Evolutionary conservation across 169 alveolate genomes (phyloP), one percentile per base, ranked within the genome.

Genomic region (Eimeria praecox): DNA sequence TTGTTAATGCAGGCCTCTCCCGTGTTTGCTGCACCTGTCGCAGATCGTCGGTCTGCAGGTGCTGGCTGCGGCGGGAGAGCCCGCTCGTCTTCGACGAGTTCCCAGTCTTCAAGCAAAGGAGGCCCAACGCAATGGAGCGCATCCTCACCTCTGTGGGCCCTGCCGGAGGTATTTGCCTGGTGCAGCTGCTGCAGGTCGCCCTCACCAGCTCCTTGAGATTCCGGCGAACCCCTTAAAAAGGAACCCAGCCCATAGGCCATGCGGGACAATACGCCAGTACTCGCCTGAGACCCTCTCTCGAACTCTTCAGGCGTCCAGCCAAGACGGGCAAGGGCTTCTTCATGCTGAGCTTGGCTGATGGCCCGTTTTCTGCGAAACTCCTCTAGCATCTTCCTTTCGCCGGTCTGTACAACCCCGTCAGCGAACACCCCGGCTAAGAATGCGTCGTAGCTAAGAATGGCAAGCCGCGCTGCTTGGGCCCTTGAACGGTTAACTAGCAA

Each of bases 251-350:
- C 75, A 56, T 59, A 46, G 42, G 92, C 92, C 56, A 85, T 35
- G 44, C 92, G 75, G 30, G 92, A 85, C 62, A 85, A 59, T 10
- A 85, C 42, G 24, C 92, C 92, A 33, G 92, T 85, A 59, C 80
- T 54, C 62, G 73, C 66, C 40, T 85, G 92, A 35, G 92, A 85
- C 30, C 95, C 95, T 52, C 95, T 30, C 62, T 92, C 92, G 40
- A 92, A 92, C 86, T 92, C 95, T 44, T 92, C 95, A 46, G 78
- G 75, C 12, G 95, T 75, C 95, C 95, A 92, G 33, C 95, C 95
- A n/a, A 77, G 87, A 62, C 95, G 95, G 90, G 73, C 91, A 42
- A 92, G 88, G 42, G 95, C 95, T 40, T 92, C 85, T 42, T 75
- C 82, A 73, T 92, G 95, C 54, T 92, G 95, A 5, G 95, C 86